These are phyloP conservation scores for Tulasnella sp. DNA, from an alignment of 768 basidiomycete species.

Conservation along the genomic window DNA sequence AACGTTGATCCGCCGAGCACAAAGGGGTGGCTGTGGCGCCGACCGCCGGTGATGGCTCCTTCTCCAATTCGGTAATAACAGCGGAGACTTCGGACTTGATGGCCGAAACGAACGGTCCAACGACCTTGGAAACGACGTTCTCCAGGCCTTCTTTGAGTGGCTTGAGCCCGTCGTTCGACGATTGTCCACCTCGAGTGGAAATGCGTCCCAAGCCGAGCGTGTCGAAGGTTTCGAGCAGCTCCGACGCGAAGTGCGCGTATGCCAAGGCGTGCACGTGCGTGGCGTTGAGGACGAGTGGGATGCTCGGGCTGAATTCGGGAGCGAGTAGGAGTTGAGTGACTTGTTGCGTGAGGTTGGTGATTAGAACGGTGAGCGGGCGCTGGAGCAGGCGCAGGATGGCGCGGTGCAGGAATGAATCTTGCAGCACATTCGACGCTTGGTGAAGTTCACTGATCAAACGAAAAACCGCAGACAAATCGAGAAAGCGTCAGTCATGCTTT, in stretches of 20 bases:
- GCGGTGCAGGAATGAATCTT: constrained; percentile 60
- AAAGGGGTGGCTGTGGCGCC: constrained; percentile 14
- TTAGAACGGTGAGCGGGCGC: constrained; percentile 69
- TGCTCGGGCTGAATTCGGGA: constrained; percentile 53
- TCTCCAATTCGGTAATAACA: constrained; percentile 61
- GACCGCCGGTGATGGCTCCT: not conserved
- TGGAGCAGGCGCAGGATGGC: constrained; percentile 71
- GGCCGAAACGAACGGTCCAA: constrained; percentile 58
- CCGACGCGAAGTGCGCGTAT: constrained; percentile 65
- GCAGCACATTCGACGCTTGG: constrained; percentile 45
- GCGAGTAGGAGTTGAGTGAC: constrained; percentile 67
- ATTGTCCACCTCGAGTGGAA: constrained; percentile 41
- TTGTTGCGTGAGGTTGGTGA: constrained; percentile 64
- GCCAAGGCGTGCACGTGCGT: constrained; percentile 69
- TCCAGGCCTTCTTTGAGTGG: constrained; percentile 63
- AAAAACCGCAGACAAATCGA: too few species aligned
- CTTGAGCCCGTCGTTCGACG: constrained; percentile 59
- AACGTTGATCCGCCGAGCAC: constrained; percentile 42
- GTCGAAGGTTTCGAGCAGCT: constrained; percentile 68
- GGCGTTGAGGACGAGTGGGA: constrained; percentile 52
- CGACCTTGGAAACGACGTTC: constrained; percentile 62
- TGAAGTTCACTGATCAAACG: constrained; percentile 56
- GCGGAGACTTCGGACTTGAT: constrained; percentile 61
- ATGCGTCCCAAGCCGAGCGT: constrained; percentile 55
- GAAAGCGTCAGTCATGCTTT: too few species aligned